These are phyloP conservation scores for Penicillium nordicum DNA, from an alignment of 2,329 filamentous ascomycete species.

Conservation along the genomic window DNA sequence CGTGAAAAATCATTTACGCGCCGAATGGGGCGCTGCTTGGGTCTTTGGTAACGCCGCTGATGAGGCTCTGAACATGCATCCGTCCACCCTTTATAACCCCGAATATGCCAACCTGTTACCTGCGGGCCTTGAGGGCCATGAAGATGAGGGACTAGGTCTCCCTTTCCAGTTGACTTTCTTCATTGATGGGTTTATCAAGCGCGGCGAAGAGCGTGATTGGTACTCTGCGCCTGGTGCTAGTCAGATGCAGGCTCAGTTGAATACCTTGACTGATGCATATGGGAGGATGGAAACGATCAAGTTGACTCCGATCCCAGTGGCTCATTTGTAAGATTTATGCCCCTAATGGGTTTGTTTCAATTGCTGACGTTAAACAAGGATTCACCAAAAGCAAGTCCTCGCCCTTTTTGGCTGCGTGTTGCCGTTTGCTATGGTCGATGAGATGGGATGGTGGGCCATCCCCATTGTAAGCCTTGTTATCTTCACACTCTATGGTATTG, in stretches of 20 bases:
- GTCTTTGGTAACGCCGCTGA: constrained; percentile 25
- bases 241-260: constrained; percentile 58
- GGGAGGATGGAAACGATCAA: constrained; percentile 64
- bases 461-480: constrained; percentile 58
- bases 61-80: constrained; percentile 31
- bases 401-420: constrained; percentile 59
- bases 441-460: constrained; percentile 62
- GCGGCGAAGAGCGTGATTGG: constrained; percentile 55
- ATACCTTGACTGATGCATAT: constrained; percentile 56
- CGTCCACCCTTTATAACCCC: constrained; percentile 35
- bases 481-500: constrained; percentile 63
- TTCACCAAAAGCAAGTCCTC: constrained; percentile 63
- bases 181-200: constrained; percentile 58
- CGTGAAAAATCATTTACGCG: constrained; percentile 61
- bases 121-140: constrained; percentile 50
- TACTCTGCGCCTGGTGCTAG: constrained; percentile 58
- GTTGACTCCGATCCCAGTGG: constrained; percentile 61
- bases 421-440: constrained; percentile 61
- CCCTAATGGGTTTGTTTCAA: not conserved
- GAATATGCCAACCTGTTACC: constrained; percentile 54
- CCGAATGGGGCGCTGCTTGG: constrained; percentile 56
- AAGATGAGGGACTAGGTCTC: constrained; percentile 58
- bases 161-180: constrained; percentile 60
- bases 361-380: constrained; percentile 36
- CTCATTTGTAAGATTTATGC: constrained; percentile 48